Conservation (phyloP, 768 basidiomycete genomes). For the Chalciporus pseudorubinellus region DNA sequence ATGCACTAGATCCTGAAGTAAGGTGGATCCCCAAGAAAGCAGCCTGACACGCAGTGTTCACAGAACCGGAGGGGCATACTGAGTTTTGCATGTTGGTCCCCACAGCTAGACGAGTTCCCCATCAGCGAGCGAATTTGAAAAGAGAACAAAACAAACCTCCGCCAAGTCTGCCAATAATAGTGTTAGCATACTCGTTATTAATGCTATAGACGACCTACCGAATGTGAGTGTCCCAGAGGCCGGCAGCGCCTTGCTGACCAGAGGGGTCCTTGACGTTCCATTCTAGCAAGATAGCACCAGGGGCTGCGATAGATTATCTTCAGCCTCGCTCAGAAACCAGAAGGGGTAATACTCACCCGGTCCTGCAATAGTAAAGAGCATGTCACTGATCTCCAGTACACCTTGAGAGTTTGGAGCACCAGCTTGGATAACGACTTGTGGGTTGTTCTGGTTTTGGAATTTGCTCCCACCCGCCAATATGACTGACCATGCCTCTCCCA, state of each 20-base stretch:
- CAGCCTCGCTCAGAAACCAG: not conserved
- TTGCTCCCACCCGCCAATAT: conserved; percentile 43
- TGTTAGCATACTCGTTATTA: not conserved
- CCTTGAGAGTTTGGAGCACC: conserved; percentile 48
- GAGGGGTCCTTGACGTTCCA: conserved; percentile 62
- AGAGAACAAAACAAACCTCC: conserved; percentile 17
- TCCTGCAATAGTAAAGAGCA: conserved; percentile 58
- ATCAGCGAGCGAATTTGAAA: not conserved
- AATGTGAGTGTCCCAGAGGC: conserved; percentile 50
- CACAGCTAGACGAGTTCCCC: conserved; percentile 32
- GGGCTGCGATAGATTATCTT: conserved; percentile 20
- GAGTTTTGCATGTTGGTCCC: conserved; percentile 50
- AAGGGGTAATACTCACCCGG: conserved; percentile 28
- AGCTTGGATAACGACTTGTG: conserved; percentile 40
- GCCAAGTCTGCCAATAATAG: conserved; percentile 19
- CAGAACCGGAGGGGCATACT: conserved; percentile 43
- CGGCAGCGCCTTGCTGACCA: conserved; percentile 50
- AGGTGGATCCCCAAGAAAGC: conserved; percentile 68
- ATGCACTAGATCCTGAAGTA: conserved; percentile 49
- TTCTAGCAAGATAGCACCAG: conserved; percentile 49
- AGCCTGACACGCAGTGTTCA: conserved; percentile 49
- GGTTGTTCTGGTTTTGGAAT: conserved; percentile 40
- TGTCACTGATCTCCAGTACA: conserved; percentile 60
- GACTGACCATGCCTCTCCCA: conserved; percentile 51
- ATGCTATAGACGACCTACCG: conserved; percentile 12